phyloP scores from a whole-genome alignment of 352 stramenopile species.

The Phytopythium litorale region DNA sequence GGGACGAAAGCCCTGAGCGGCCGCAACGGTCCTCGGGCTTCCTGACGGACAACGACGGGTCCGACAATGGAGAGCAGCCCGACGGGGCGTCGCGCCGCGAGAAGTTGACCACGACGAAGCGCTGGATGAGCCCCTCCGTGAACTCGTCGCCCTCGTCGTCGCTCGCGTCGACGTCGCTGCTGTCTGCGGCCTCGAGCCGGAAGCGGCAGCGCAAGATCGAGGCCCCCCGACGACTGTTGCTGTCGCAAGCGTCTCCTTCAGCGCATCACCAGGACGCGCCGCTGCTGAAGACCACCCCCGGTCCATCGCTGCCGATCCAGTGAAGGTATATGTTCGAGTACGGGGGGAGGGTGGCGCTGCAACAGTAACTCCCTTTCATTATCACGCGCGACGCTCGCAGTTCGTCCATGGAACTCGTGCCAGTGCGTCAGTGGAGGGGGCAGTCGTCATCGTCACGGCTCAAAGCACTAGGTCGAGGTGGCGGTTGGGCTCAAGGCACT shows the following conservation, averaged over 20 bases:
- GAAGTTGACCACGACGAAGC: constrained; percentile 8
- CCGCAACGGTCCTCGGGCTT: constrained; percentile 13
- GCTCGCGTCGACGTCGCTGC: constrained; percentile 10
- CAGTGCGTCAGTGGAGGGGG: too few species aligned
- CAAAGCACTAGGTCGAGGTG: constrained; percentile 68
- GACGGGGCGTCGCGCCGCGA: constrained; percentile 4
- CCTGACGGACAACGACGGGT: constrained; percentile 28
- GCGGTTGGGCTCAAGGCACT: constrained; percentile 69
- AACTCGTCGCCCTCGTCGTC: constrained; percentile 13
- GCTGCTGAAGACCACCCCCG: not conserved
- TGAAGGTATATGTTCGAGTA: not conserved
- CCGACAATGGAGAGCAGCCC: constrained; percentile 10
- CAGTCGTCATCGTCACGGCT: not conserved
- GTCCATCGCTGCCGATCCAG: not conserved
- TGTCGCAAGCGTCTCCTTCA: not conserved
- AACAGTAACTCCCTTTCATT: not conserved
- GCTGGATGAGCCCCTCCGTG: constrained; percentile 10
- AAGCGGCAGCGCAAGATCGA: constrained; percentile 45
- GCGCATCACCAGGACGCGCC: not conserved
- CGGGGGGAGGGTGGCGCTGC: not conserved
- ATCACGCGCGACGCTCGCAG: not conserved
- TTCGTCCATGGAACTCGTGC: not conserved
- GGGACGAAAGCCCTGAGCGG: constrained; percentile 5
- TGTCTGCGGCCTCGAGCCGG: constrained; percentile 8
- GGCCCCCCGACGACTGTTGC: constrained; percentile 27